Evolutionary conservation across 805 yeast genomes (phyloP).

Genomic region (Metschnikowia kofuensis): DNA sequence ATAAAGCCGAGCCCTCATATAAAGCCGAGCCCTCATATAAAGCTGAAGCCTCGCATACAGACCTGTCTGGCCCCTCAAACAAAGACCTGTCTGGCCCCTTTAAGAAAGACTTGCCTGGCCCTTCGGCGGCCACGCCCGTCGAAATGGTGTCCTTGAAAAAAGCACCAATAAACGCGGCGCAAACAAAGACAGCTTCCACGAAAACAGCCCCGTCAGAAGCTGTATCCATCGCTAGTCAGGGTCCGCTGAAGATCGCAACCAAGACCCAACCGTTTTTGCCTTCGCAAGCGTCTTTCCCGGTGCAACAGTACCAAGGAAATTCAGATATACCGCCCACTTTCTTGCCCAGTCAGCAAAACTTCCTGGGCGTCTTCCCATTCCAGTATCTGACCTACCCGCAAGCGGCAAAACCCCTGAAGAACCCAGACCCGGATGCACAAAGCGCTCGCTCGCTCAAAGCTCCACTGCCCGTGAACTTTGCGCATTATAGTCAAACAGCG

Average conservation of each 20-base stretch:
- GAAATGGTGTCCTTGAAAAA: neutral
- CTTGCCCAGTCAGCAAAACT: constrained; percentile 6
- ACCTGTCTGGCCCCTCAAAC: neutral
- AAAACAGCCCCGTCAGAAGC: too few species aligned
- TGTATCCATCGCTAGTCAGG: neutral
- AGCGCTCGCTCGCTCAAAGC: neutral
- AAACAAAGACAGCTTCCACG: too few species aligned
- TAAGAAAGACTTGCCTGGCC: too few species aligned
- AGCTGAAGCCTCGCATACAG: too few species aligned
- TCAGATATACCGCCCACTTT: neutral
- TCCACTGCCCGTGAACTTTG: neutral
- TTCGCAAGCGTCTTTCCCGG: constrained; percentile 1
- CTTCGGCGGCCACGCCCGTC: neutral
- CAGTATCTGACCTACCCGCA: constrained; percentile 2
- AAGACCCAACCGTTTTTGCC: neutral
- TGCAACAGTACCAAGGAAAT: neutral
- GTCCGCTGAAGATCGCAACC: neutral
- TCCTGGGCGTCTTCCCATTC: constrained; percentile 4
- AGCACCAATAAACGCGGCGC: neutral
- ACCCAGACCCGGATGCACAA: neutral
- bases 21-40: neutral
- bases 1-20: neutral
- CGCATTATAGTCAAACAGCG: neutral
- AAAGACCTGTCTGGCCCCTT: too few species aligned
- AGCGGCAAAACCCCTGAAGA: neutral